A percentile compares a stretch with the other conserved stretches of the same genome.
Evolutionary conservation across 768 basidiomycete species (phyloP).

Genomic region (Amanita exitialis): DNA sequence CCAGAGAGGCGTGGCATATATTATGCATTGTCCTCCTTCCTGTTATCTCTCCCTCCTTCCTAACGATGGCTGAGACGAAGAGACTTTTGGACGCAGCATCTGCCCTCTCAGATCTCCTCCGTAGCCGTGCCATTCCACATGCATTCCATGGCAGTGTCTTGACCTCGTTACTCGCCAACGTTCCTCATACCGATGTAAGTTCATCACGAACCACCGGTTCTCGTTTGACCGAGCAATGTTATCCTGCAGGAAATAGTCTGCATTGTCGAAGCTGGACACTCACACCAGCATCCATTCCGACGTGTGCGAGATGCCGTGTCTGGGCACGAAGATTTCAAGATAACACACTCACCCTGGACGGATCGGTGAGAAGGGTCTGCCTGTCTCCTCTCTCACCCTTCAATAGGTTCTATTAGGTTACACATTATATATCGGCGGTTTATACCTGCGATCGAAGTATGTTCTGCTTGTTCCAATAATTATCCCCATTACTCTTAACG

Average conservation of each 20-base stretch:
- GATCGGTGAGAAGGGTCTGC: slow-evolving; percentile 45
- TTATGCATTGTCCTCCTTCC: slow-evolving; percentile 38
- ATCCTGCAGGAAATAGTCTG: slow-evolving; percentile 66
- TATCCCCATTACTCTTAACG: not conserved
- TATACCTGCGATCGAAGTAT: slow-evolving; percentile 72
- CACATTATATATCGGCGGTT: slow-evolving; percentile 67
- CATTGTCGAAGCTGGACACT: slow-evolving; percentile 67
- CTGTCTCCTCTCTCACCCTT: slow-evolving; percentile 4
- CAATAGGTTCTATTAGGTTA: slow-evolving; percentile 32
- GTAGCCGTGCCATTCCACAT: slow-evolving; percentile 50
- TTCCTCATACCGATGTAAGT: slow-evolving; percentile 56
- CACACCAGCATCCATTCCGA: slow-evolving; percentile 61
- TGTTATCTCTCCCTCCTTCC: slow-evolving; percentile 18
- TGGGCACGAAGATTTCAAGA: slow-evolving; percentile 52
- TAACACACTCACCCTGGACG: slow-evolving; percentile 76
- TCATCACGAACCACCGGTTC: not conserved
- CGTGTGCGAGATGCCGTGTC: slow-evolving; percentile 69
- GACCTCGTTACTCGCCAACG: slow-evolving; percentile 59
- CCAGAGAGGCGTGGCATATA: slow-evolving; percentile 31
- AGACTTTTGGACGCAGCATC: slow-evolving; percentile 71
- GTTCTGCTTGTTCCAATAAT: slow-evolving; percentile 7
- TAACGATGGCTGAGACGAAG: slow-evolving; percentile 57
- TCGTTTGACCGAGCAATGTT: slow-evolving; percentile 8
- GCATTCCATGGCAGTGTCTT: slow-evolving; percentile 75
- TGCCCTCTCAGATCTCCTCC: slow-evolving; percentile 61